Conservation (phyloP, 352 stramenopile genomes). For the Thalassiosira exigua region DNA sequence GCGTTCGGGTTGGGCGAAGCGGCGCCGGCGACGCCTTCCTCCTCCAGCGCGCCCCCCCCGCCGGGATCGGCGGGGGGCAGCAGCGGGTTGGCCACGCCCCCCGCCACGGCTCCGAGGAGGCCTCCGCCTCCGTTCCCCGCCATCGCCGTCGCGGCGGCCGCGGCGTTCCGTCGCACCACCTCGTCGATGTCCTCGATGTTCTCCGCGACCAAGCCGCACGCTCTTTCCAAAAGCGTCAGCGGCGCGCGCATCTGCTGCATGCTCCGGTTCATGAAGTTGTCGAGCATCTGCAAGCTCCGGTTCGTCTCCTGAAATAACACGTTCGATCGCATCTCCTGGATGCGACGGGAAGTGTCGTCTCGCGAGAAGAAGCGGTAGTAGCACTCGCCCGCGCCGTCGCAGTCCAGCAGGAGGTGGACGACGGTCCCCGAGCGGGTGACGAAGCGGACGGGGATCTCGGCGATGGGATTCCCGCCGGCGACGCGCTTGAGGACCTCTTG, state of each 20-base stretch:
- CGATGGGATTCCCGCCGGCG: conserved; percentile 53
- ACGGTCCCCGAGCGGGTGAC: conserved; percentile 57
- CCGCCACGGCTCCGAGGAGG: neutral
- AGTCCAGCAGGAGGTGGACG: conserved; percentile 66
- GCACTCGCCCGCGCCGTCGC: conserved; percentile 41
- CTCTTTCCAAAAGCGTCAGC: conserved; percentile 57
- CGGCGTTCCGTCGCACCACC: conserved; percentile 31
- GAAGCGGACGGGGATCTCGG: conserved; percentile 62
- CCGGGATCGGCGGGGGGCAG: neutral
- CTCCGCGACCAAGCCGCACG: conserved; percentile 51
- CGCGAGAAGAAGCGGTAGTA: conserved; percentile 64
- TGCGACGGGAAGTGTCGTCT: conserved; percentile 66
- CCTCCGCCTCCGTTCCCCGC: neutral
- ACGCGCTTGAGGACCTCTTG: conserved; percentile 65
- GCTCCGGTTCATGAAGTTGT: conserved; percentile 68
- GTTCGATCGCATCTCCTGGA: conserved; percentile 61
- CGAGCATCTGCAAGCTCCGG: conserved; percentile 50
- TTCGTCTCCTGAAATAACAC: conserved; percentile 69
- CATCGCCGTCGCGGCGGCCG: neutral
- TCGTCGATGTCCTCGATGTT: conserved; percentile 62
- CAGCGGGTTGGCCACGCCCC: neutral
- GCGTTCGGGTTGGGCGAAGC: neutral
- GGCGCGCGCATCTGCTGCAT: conserved; percentile 60
- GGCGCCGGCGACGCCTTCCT: neutral
- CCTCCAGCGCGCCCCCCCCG: neutral